Base-by-base conservation (phyloP, 306 rosid species). In the Amphicarpaea edgeworthii region DNA sequence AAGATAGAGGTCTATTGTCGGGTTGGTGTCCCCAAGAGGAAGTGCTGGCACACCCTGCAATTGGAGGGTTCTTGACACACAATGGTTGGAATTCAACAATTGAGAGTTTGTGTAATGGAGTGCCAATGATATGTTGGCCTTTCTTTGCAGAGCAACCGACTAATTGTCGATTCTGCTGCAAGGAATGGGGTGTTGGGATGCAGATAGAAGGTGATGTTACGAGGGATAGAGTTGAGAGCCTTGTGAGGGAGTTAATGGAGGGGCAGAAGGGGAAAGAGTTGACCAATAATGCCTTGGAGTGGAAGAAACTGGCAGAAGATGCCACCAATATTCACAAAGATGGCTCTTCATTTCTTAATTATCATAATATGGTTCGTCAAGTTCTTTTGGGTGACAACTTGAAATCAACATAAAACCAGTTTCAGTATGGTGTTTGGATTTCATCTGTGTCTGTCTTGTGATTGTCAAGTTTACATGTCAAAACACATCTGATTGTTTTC, bases 61-160 rank as follows among this genome's bases (percentile, higher is more conserved):
- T n/a, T n/a, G n/a, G n/a, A n/a, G n/a, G n/a, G n/a, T n/a, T n/a
- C n/a, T n/a, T n/a, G n/a, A n/a, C n/a, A 0, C 87, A 87, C 6
- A 42, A 57, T 14, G 94, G 94, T 2, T 89, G 91, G 91, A 87
- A 87, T 37, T 89, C 90, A 6, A 87, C 42, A 2, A 12, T 72
- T 23, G 77, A 57, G 3, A 73, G 77, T 43, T 43, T 73, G 58
- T 12, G 57, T 70, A 1, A 45, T 5, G 94, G 91, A 12, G 87
- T 89, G n/a, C 88, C 90, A 16, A 68, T 87, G 84, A 46, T 90
- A 6, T 84, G 85, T 6, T 90, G 92, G 92, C 90, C 90, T 0
- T 84, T 90, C 74, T 87, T 86, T 10, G 83, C 87, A 0, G 95
- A 87, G 15, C 94, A 89, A 30, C 96, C 73, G 24, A 83, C 87